These are phyloP conservation scores for Aspergillus transmontanensis DNA, from an alignment of 2,329 filamentous ascomycete species.

Conservation along the genomic window DNA sequence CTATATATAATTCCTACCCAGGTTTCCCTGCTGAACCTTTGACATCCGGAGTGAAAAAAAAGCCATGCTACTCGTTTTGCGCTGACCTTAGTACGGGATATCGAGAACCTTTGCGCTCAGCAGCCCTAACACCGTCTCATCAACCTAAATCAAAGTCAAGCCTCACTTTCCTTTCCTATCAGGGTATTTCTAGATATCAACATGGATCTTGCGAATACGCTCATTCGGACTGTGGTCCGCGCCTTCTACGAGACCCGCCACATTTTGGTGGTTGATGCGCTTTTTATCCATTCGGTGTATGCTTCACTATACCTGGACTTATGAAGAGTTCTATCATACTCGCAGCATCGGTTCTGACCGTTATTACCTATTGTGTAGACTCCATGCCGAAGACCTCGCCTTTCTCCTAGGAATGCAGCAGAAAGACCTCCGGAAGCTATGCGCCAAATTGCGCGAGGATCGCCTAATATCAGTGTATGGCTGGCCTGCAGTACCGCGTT, in stretches of 20 bases:
- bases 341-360: background rate
- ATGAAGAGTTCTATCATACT: background rate
- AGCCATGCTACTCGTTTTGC: conserved; percentile 1
- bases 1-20: background rate
- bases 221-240: conserved; percentile 83
- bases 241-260: conserved; percentile 86
- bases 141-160: background rate
- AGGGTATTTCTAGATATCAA: conserved; percentile 5
- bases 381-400: conserved; percentile 85
- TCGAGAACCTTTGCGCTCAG: background rate
- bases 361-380: conserved; percentile 43
- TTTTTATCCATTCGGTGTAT: conserved; percentile 72
- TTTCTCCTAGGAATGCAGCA: conserved; percentile 85
- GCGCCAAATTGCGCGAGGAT: conserved; percentile 81
- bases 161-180: background rate
- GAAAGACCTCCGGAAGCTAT: conserved; percentile 89
- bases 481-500: conserved; percentile 9
- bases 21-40: background rate
- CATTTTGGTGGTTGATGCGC: conserved; percentile 78
- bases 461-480: conserved; percentile 79
- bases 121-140: background rate
- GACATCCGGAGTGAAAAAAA: background rate
- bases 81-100: background rate
- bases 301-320: background rate
- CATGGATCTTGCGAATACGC: conserved; percentile 71